Percentiles rank a stretch among this genome's conserved stretches.
phyloP scores from a whole-genome alignment of 2,329 filamentous ascomycete genomes.

The Phaeosphaeria sp. region DNA sequence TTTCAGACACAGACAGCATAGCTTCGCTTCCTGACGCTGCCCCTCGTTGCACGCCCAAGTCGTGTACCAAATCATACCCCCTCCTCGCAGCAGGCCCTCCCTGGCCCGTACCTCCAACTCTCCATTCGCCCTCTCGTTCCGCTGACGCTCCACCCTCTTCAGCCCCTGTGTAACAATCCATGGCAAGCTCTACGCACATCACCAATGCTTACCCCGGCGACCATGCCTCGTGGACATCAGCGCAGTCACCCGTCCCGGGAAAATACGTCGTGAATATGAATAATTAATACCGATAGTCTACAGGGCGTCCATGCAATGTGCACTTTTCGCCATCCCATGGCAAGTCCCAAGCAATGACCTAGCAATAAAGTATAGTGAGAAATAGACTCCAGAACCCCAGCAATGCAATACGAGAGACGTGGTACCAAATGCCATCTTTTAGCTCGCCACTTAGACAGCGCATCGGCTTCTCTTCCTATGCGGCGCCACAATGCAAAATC shows the following conservation, averaged over 20 bases:
- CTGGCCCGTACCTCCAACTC: conserved; percentile 21
- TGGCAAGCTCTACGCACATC: neutral
- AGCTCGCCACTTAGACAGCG: conserved; percentile 24
- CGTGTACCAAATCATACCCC: conserved; percentile 28
- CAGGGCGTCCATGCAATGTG: neutral
- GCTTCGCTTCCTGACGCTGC: conserved; percentile 22
- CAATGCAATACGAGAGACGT: conserved; percentile 38
- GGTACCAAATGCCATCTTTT: conserved; percentile 37
- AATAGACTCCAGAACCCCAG: conserved; percentile 20
- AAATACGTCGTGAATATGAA: conserved; percentile 5
- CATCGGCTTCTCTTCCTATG: conserved; percentile 28
- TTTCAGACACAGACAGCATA: conserved; percentile 22
- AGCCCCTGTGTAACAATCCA: neutral
- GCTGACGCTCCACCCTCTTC: conserved; percentile 26
- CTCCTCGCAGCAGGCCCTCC: conserved; percentile 12
- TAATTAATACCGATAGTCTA: conserved; percentile 17
- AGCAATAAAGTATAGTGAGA: conserved; percentile 8
- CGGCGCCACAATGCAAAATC: conserved; percentile 39
- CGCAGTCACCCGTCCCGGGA: too few species aligned
- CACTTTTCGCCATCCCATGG: conserved; percentile 6
- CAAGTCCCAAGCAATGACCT: neutral
- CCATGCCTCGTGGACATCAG: too few species aligned
- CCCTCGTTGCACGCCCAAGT: conserved; percentile 23
- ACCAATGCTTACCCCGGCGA: neutral
- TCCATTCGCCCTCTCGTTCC: conserved; percentile 19